Conservation (phyloP, 768 basidiomycete genomes). For the Tephrocybe sp. region DNA sequence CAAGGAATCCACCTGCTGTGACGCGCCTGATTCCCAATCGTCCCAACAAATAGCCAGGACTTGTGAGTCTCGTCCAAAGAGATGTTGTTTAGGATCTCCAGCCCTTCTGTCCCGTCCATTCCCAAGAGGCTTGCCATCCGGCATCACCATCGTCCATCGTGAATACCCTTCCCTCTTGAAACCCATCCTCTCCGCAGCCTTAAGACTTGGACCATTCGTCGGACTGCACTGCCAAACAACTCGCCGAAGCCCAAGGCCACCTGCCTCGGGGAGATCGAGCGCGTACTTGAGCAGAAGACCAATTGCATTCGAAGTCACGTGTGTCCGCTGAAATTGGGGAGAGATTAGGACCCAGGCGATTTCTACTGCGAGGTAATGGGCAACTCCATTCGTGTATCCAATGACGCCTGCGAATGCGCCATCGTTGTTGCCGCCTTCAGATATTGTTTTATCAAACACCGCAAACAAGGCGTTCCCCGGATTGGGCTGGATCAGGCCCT, state of each 20-base stretch:
- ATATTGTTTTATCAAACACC: conserved; percentile 7
- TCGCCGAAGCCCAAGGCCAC: conserved; percentile 54
- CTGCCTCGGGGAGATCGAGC: conserved; percentile 33
- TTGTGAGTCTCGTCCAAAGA: conserved; percentile 43
- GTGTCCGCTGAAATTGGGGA: conserved; percentile 58
- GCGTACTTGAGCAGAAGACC: conserved; percentile 52
- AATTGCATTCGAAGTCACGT: conserved; percentile 53
- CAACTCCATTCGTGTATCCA: conserved; percentile 5
- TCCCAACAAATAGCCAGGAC: conserved; percentile 55
- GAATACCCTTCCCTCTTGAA: conserved; percentile 51
- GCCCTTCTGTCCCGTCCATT: conserved; percentile 32
- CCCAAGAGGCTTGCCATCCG: conserved; percentile 32
- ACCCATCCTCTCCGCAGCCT: conserved; percentile 55
- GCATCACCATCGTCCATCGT: conserved; percentile 53
- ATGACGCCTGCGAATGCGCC: conserved; percentile 13
- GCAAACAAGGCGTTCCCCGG: conserved; percentile 6
- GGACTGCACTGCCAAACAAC: conserved; percentile 59
- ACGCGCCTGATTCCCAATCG: conserved; percentile 16
- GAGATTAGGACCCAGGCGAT: conserved; percentile 11
- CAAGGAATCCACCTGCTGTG: conserved; percentile 8
- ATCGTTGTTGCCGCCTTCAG: conserved; percentile 3
- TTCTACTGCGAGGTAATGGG: conserved; percentile 4
- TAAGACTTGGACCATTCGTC: conserved; percentile 44
- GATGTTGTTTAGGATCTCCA: conserved; percentile 30
- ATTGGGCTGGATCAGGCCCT: conserved; percentile 4